Conservation (phyloP, 495 filamentous ascomycete species). For the Cercophora newfieldiana region DNA sequence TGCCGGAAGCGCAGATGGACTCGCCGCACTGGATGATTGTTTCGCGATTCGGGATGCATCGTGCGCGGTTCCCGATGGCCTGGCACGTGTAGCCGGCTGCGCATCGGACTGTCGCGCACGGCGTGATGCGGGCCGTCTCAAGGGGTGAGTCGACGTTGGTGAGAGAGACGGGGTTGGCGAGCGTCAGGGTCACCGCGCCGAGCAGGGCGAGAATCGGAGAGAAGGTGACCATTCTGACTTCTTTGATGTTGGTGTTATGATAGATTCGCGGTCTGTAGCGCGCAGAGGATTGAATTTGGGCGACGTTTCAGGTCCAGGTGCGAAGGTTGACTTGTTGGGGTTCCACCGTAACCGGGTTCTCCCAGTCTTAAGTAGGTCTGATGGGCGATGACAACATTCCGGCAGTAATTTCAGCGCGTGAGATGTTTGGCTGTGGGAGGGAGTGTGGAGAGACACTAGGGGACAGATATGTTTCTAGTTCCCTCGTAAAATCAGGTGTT, state of each 20-base stretch:
- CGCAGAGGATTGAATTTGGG: too few species aligned
- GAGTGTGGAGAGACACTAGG: not conserved
- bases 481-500: not conserved
- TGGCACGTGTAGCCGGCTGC: conserved; percentile 16
- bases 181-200: not conserved
- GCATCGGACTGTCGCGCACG: conserved; percentile 24
- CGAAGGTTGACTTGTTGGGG: too few species aligned
- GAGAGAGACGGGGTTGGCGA: not conserved
- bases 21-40: conserved; percentile 9
- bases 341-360: too few species aligned
- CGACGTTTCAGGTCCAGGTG: too few species aligned
- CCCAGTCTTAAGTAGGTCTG: too few species aligned
- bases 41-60: conserved; percentile 15
- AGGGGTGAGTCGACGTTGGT: not conserved
- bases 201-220: not conserved
- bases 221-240: not conserved
- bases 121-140: conserved; percentile 1
- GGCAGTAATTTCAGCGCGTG: too few species aligned
- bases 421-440: too few species aligned
- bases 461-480: not conserved
- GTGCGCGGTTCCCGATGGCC: conserved; percentile 19
- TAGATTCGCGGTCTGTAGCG: not conserved
- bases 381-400: too few species aligned
- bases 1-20: not conserved
- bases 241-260: not conserved